Conservation (phyloP, 495 filamentous ascomycete species). For the Aspergillus nidulans region DNA sequence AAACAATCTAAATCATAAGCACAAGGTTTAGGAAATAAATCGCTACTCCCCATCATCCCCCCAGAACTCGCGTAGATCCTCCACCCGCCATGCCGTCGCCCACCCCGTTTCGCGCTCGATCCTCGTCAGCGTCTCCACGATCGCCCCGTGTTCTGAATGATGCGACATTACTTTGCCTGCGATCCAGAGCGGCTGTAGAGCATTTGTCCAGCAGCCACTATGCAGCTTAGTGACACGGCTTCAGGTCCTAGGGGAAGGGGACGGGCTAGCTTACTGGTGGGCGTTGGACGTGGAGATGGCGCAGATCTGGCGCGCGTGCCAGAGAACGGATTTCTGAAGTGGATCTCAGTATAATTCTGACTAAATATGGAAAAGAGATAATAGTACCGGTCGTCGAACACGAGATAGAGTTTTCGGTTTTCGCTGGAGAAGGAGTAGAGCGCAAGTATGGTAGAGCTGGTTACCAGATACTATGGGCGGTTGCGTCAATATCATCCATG, state of each 20-base stretch:
- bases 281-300: conserved; percentile 39
- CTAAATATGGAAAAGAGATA: no score
- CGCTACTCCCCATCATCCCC: conserved; percentile 28
- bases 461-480: conserved; percentile 32
- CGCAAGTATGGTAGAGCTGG: conserved; percentile 40
- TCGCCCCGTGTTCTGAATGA: conserved; percentile 37
- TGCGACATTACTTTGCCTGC: conserved; percentile 44
- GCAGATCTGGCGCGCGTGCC: conserved; percentile 45
- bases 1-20: no score
- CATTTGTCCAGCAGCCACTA: conserved; percentile 44
- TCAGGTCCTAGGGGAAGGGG: background rate
- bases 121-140: conserved; percentile 32
- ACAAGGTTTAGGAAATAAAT: no score
- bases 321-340: conserved; percentile 33
- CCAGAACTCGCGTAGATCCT: conserved; percentile 42
- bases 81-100: conserved; percentile 39
- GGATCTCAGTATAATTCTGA: background rate
- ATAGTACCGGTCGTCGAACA: no score
- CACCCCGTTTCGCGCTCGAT: conserved; percentile 43
- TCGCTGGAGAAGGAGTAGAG: conserved; percentile 34
- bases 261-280: conserved; percentile 24
- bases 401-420: conserved; percentile 32
- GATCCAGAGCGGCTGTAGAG: conserved; percentile 44
- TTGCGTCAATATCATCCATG: background rate
- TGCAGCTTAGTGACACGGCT: conserved; percentile 12